These are phyloP conservation scores for Fraxinus sp. DNA, from an alignment of 305 asterid genomes.

Conservation along the genomic window DNA sequence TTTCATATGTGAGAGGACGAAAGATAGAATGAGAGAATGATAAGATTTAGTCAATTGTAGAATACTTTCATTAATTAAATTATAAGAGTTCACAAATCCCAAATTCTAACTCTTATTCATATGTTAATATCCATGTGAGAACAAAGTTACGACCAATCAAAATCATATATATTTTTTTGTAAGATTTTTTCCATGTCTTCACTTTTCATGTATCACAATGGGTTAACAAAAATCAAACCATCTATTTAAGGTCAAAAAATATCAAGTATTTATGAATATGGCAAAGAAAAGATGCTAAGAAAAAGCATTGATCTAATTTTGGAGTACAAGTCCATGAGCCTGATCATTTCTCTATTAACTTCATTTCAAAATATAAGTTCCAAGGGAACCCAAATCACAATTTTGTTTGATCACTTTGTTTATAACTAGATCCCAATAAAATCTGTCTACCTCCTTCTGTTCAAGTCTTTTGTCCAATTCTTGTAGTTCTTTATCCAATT, in stretches of 20 bases:
- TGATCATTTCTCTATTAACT: neutral
- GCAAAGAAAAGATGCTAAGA: neutral
- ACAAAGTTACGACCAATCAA: neutral
- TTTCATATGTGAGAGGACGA: constrained; percentile 28
- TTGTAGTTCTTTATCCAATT: constrained; percentile 76
- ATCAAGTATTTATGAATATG: neutral
- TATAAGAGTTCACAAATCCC: neutral
- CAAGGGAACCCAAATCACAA: neutral
- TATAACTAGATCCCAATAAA: neutral
- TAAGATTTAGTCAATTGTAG: neutral
- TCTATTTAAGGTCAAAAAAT: neutral
- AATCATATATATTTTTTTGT: neutral
- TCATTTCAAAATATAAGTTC: constrained; percentile 1
- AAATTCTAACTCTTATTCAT: neutral
- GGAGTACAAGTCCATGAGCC: neutral
- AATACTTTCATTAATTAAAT: neutral
- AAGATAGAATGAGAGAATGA: constrained; percentile 11
- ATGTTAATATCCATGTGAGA: neutral
- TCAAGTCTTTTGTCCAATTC: constrained; percentile 89
- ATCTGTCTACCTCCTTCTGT: constrained; percentile 71
- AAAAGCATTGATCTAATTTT: neutral
- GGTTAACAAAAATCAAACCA: neutral
- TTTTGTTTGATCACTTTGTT: neutral
- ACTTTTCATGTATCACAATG: neutral
- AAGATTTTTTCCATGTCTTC: neutral